Base-by-base conservation (phyloP, 495 filamentous ascomycete genomes). In the Achaetomiella virescens region DNA sequence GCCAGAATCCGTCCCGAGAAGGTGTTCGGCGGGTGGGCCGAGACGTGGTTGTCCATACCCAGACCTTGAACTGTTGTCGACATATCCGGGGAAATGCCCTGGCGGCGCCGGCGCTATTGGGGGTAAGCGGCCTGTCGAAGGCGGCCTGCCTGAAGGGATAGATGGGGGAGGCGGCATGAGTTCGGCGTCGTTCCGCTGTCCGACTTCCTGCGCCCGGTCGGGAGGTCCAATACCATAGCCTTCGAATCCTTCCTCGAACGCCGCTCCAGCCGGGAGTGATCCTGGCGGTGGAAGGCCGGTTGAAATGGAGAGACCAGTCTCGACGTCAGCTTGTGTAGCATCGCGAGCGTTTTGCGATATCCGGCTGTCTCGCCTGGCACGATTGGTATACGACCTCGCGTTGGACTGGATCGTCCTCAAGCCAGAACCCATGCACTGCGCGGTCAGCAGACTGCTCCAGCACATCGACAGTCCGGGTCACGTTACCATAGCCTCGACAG, bases 401-500 rank as follows among this genome's bases (percentile, higher is more conserved):
- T 72, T 66, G 22, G 70, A 72, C 58, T 78, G 75, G 53, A 79
- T 69, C 67, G 73, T 76, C 48, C 72, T 70, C 29, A 78, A 60
- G 17, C 77, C 75, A 41, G 70, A 70, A 17, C 70, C 67, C 72
- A 79, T 76, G 58, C 74, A 76, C 77, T 78, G 53, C 11, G 10
- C 14, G 12, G 2, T 55, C 42, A 41, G 31, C 41, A 20, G 4
- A 21, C 17, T 3, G 21, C 25, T 24, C n/a, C 21, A 20, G 11
- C 3, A 35, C 8, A 25, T 3, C 12, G 29, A 21, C 20, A 17
- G 6, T 7, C 29, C 25, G 31, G 15, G 5, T 8, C 24, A 27
- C 18, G 44, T 55, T 69, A 88, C 87, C 79, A 87, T 84, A 18
- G 72, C 71, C 67, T 91, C 87, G 31, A 91, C 84, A 29, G 82